Conservation (phyloP, 495 filamentous ascomycete species). For the Penicillium malachiteum region DNA sequence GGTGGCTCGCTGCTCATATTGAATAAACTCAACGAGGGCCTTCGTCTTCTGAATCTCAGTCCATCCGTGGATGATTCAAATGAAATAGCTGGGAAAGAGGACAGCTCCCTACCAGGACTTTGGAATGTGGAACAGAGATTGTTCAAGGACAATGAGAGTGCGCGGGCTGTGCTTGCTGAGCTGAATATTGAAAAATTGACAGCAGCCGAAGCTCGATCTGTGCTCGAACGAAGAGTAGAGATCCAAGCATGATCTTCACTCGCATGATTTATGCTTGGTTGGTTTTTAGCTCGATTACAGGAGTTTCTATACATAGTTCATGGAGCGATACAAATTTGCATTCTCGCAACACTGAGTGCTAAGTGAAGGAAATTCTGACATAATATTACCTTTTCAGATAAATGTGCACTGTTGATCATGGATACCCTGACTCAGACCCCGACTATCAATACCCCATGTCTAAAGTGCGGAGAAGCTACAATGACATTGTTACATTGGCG, state of each 20-base stretch:
- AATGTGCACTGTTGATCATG: too few species aligned
- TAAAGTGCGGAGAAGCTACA: not conserved
- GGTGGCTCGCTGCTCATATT: conserved; percentile 52
- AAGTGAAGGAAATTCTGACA: too few species aligned
- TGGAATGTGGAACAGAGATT: conserved; percentile 73
- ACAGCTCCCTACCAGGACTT: conserved; percentile 45
- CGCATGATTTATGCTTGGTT: not conserved
- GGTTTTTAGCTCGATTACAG: not conserved
- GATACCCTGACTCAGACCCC: too few species aligned
- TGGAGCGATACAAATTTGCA: not conserved
- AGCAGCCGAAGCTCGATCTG: conserved; percentile 70
- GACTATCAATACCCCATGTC: not conserved
- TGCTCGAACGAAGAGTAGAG: conserved; percentile 80
- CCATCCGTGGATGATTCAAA: conserved; percentile 33
- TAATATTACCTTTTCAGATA: too few species aligned
- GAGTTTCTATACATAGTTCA: not conserved
- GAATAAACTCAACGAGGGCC: conserved; percentile 66
- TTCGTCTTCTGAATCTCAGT: conserved; percentile 66
- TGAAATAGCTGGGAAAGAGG: conserved; percentile 19
- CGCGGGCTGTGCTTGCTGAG: conserved; percentile 70
- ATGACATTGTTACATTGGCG: not conserved
- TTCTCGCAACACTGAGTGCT: not conserved
- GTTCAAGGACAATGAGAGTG: conserved; percentile 78
- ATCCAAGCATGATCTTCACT: conserved; percentile 13
- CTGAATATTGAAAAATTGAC: conserved; percentile 62